Base-by-base conservation (phyloP, 139 green algal species). In the Chlamydomonas eustigma region DNA sequence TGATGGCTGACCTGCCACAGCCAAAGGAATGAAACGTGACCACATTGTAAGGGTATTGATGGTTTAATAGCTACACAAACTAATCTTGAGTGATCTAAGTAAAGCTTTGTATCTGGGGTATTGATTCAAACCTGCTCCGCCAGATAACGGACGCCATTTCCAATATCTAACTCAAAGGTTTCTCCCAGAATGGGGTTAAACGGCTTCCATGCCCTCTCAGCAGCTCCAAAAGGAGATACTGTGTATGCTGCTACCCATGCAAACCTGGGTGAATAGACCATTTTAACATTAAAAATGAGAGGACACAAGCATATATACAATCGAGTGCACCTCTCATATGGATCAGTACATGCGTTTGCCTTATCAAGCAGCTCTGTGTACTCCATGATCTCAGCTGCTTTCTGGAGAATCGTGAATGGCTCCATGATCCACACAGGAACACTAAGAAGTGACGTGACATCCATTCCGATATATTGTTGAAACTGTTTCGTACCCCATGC, bases 121-220 rank as follows among this genome's bases (percentile, higher is more conserved):
- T 5, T 68, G 2, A 8, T 39, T 1, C 76, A 4, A 51, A 97
- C 93, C 92, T 98, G 95, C 89, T 99, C 95, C 37, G 92, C 89
- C 24, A 99, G 65, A 77, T 93, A 98, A 25, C 79, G 76, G 2
- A 95, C 83, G 33, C 89, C 82, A 37, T 84, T 89, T 63, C 81
- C 84, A 24, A 81, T 72, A 12, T 89, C 76, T 37, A 94, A 73
- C 87, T 99, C 91, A 83, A 95, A 99, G 0, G 96, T 99, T 83
- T 99, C 96, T 0, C 95, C 96, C 50, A 99, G 86, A 67, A 99
- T 97, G 37, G 96, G 95, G 85, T 99, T 99, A 90, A 99, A 99
- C 0, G 96, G 96, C 91, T 99, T 99, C 91, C 93, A 99, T 8
- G 94, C 90, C 24, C 96, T 88, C 85, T 97, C 92, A 25, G 89